Evolutionary conservation across 371 early-diverging fungal species (phyloP).

Genomic region (Mortierella sp.): DNA sequence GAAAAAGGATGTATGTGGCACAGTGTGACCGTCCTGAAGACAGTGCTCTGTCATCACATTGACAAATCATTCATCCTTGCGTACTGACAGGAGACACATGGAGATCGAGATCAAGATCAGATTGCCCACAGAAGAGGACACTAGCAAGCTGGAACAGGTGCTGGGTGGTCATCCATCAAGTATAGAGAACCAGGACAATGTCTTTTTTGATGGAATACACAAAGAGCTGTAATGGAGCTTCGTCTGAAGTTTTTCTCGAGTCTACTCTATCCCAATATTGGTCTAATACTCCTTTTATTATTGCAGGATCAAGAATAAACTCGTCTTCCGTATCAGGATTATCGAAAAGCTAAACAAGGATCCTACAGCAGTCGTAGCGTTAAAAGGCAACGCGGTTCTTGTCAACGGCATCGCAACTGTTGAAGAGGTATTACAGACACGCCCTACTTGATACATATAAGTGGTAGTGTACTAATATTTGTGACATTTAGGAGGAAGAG

Average conservation of each 20-base stretch:
- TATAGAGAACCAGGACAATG: conserved; percentile 50
- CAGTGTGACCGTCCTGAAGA: neutral
- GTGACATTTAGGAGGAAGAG: conserved; percentile 28
- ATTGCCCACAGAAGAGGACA: conserved; percentile 31
- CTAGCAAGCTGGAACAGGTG: conserved; percentile 24
- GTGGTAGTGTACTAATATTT: too few species aligned
- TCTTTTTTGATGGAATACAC: conserved; percentile 47
- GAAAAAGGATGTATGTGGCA: neutral
- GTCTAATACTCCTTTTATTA: neutral
- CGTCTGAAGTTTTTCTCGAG: neutral
- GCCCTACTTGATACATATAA: too few species aligned
- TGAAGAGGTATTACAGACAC: conserved; percentile 23
- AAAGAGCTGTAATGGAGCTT: conserved; percentile 30
- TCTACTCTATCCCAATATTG: too few species aligned
- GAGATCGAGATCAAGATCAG: conserved; percentile 55
- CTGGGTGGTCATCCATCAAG: conserved; percentile 12
- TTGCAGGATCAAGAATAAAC: conserved; percentile 28
- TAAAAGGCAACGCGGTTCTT: conserved; percentile 53
- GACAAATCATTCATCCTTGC: neutral
- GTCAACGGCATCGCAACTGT: conserved; percentile 42
- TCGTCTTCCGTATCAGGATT: conserved; percentile 46
- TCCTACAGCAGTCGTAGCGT: conserved; percentile 37
- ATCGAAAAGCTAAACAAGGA: conserved; percentile 30
- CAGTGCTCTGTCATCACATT: neutral
- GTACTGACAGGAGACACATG: conserved; percentile 7